phyloP scores from a whole-genome alignment of 2,329 filamentous ascomycete species.

The Elsinoe batatas region DNA sequence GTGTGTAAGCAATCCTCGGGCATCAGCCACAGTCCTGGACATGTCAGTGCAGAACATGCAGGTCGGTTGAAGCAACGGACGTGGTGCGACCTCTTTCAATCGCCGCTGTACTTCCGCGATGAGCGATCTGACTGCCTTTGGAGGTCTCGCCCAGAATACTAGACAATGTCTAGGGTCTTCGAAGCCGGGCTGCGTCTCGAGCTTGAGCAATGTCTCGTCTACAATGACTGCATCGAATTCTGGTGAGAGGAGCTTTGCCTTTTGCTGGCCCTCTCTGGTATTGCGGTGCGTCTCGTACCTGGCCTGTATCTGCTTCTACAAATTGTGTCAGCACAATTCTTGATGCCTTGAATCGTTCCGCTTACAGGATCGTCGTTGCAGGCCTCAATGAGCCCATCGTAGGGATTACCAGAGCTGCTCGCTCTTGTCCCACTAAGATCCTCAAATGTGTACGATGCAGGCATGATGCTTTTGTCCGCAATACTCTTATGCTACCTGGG shows the following conservation, averaged over 20 bases:
- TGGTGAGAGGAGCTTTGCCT: slow-evolving; percentile 57
- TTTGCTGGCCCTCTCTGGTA: slow-evolving; percentile 67
- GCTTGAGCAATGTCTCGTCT: slow-evolving; percentile 63
- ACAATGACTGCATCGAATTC: slow-evolving; percentile 62
- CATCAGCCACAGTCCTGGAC: slow-evolving; percentile 74
- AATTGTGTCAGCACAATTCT: neutral
- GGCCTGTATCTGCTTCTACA: slow-evolving; percentile 55
- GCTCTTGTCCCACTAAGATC: slow-evolving; percentile 24
- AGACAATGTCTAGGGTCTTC: slow-evolving; percentile 70
- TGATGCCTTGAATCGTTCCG: slow-evolving; percentile 6
- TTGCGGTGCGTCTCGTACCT: slow-evolving; percentile 66
- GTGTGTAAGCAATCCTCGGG: slow-evolving; percentile 69
- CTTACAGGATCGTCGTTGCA: slow-evolving; percentile 59
- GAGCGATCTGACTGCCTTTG: slow-evolving; percentile 57
- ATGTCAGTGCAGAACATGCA: neutral
- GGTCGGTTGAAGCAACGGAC: slow-evolving; percentile 41
- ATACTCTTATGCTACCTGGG: neutral
- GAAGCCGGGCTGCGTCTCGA: slow-evolving; percentile 62
- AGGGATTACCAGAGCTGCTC: slow-evolving; percentile 54
- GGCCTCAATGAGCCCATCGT: slow-evolving; percentile 59
- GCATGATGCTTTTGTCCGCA: slow-evolving; percentile 19
- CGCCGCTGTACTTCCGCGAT: slow-evolving; percentile 59
- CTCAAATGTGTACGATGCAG: slow-evolving; percentile 28
- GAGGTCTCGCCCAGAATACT: slow-evolving; percentile 80
- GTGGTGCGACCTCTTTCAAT: slow-evolving; percentile 54